phyloP scores from a whole-genome alignment of 208 protist genomes.

The Wallacemonas sp. region DNA sequence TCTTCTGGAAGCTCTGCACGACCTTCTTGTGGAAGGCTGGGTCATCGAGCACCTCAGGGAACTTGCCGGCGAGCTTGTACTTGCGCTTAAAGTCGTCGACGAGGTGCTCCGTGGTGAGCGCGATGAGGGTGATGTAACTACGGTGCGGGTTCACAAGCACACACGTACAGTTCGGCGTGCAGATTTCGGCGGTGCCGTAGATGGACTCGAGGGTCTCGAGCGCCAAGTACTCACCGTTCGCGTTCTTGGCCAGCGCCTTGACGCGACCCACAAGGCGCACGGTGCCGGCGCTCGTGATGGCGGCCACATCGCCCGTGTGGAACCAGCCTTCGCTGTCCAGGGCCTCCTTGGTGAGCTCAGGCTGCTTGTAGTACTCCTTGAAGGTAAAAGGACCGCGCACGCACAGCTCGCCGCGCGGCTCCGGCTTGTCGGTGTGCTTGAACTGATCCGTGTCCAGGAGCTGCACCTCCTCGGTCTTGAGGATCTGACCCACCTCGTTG shows the following conservation, averaged over 20 bases:
- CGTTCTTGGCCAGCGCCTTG: slow-evolving; percentile 93
- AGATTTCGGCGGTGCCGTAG: slow-evolving; percentile 63
- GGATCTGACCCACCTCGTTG: slow-evolving; percentile 65
- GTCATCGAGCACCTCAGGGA: slow-evolving; percentile 54
- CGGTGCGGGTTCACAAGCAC: slow-evolving; percentile 79
- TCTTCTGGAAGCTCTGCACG: slow-evolving; percentile 50
- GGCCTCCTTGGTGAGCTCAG: slow-evolving; percentile 76
- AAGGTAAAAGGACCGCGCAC: slow-evolving; percentile 77
- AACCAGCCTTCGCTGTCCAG: slow-evolving; percentile 85
- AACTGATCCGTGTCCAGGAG: slow-evolving; percentile 87
- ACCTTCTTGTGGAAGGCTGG: slow-evolving; percentile 44
- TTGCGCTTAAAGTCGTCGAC: slow-evolving; percentile 60
- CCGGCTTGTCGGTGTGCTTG: slow-evolving; percentile 73
- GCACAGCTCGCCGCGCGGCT: slow-evolving; percentile 78
- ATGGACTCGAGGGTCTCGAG: slow-evolving; percentile 81
- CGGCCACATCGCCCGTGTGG: slow-evolving; percentile 88
- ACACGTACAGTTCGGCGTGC: slow-evolving; percentile 63
- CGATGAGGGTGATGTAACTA: slow-evolving; percentile 63
- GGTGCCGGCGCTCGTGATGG: slow-evolving; percentile 51
- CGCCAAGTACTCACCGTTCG: slow-evolving; percentile 91
- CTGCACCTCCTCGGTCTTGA: slow-evolving; percentile 86
- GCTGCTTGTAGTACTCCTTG: slow-evolving; percentile 91
- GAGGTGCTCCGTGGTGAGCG: slow-evolving; percentile 51
- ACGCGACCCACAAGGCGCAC: slow-evolving; percentile 84
- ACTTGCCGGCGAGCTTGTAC: slow-evolving; percentile 45